phyloP scores from a whole-genome alignment of 257 asterid species.

The Solanum okadae region DNA sequence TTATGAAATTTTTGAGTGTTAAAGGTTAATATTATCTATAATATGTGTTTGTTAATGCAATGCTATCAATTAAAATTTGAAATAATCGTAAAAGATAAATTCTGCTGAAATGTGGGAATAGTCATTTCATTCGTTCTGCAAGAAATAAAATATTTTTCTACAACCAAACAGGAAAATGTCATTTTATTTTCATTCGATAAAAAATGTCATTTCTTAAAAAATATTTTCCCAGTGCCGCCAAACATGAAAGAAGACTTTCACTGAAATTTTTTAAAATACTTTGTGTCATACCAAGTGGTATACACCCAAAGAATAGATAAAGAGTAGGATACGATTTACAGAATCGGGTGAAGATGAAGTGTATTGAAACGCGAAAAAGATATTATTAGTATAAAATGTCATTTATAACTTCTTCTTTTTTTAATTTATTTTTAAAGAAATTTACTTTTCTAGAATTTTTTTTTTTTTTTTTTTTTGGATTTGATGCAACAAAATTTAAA shows the following conservation, averaged over 20 bases:
- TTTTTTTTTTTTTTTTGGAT: background rate
- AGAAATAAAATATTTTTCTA: background rate
- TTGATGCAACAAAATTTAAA: background rate
- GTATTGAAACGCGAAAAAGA: no score
- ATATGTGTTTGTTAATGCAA: background rate
- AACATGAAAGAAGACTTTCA: background rate
- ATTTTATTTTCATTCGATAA: no score
- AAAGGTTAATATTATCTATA: background rate
- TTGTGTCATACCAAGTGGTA: background rate
- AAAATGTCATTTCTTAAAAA: background rate
- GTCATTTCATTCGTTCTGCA: background rate
- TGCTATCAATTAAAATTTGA: background rate
- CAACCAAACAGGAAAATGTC: background rate
- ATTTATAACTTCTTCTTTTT: no score
- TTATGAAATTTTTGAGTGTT: background rate
- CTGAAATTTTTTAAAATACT: background rate
- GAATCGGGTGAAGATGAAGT: background rate
- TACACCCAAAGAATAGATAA: background rate
- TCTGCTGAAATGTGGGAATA: background rate
- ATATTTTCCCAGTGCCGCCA: background rate
- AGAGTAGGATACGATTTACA: background rate
- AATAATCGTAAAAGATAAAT: background rate
- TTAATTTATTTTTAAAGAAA: no score
- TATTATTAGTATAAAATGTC: no score
- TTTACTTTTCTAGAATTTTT: background rate